Evolutionary conservation across 192 early-diverging fungal genomes (phyloP), one percentile per base, ranked within the genome.

Genomic region (Kappamyces sp.): DNA sequence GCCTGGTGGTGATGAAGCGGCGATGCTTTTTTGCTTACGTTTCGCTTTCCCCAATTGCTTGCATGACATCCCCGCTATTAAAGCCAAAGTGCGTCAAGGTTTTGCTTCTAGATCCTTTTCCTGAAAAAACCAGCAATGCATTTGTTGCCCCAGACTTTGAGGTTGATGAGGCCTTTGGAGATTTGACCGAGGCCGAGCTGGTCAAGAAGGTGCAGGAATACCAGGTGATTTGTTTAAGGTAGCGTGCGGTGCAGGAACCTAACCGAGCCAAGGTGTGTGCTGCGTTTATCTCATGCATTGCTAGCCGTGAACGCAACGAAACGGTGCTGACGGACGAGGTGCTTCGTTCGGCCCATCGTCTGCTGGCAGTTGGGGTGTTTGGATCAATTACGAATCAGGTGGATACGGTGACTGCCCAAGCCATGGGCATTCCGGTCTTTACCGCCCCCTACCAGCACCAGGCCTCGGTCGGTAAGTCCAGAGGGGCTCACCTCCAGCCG

Each of bases 371-470:
- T 49, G 74, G 74, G 3, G 57, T 72, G 44, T 76, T 76, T 63
- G 62, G 71, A 40, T 57, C 55, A 47, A 65, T 57, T 43, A 43
- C 63, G 12, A 46, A 66, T 39, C 69, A 66, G 34, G 66, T 76
- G 12, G 71, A 76, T 51, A 43, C 67, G 37, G 57, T 58, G 33
- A 59, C 69, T 38, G 74, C 74, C 8, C 62, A 70, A 51, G 12
- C 49, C 46, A 76, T 76, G 74, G 74, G 74, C 9, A 76, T 76
- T 51, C 70, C 74, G 2, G 74, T 76, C 54, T 76, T 76, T 51
- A 66, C 58, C 31, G 55, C 70, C 12, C 74, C 74, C 10, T 76
- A 72, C 65, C 70, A 72, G 51, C 74, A 76, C 55, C 70, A 73
- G 49, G 49, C 59, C 15, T 55, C 63, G 31, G 71, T 74, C 52